Conservation (phyloP, 768 basidiomycete species). For the Tricholoma sp. region DNA sequence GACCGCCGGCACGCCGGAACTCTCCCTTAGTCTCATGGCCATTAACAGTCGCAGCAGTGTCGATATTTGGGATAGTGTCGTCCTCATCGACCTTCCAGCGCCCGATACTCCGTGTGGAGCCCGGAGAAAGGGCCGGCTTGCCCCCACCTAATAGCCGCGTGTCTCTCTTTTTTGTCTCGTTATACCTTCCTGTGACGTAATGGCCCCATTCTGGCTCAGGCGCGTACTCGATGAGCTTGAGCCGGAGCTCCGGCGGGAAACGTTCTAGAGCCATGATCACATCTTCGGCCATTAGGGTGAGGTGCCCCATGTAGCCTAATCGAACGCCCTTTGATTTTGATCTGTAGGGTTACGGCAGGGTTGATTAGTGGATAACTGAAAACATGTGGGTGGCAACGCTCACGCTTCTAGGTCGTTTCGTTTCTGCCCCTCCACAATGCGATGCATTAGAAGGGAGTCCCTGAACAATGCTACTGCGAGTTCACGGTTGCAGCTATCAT, state of each 20-base stretch:
- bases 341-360: constrained; percentile 27
- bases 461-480: constrained; percentile 79
- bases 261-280: constrained; percentile 85
- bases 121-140: constrained; percentile 54
- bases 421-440: constrained; percentile 83
- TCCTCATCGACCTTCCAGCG: constrained; percentile 74
- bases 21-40: constrained; percentile 43
- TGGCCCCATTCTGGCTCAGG: constrained; percentile 83
- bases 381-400: constrained; percentile 6
- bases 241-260: constrained; percentile 75
- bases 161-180: constrained; percentile 83
- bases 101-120: constrained; percentile 21
- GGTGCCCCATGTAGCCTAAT: constrained; percentile 95
- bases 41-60: constrained; percentile 13
- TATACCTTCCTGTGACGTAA: constrained; percentile 81
- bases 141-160: constrained; percentile 79
- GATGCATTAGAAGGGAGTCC: constrained; percentile 78
- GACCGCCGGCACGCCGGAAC: constrained; percentile 45
- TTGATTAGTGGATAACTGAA: not conserved
- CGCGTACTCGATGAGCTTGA: constrained; percentile 57
- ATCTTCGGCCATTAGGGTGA: constrained; percentile 93
- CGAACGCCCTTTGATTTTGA: constrained; percentile 72
- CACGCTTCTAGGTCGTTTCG: constrained; percentile 75
- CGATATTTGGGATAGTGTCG: constrained; percentile 25
- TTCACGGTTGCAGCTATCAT: constrained; percentile 79